These are phyloP conservation scores for Trichoderma citrinoviride DNA, from an alignment of 2,329 filamentous ascomycete genomes.

Conservation along the genomic window DNA sequence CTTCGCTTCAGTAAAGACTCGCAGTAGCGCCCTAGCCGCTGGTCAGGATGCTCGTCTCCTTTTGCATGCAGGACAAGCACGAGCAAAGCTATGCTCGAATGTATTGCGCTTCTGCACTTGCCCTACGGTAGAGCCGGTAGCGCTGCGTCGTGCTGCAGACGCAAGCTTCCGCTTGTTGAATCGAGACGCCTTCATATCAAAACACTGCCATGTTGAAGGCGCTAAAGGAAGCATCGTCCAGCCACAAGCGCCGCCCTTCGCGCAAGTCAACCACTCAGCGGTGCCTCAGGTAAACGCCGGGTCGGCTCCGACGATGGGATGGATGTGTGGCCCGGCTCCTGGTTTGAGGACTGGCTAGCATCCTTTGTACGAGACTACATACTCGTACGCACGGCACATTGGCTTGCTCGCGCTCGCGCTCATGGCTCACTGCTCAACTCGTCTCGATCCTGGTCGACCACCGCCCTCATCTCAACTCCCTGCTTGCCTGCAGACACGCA, in stretches of 20 bases:
- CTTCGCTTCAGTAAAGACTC: not conserved
- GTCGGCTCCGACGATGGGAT: constrained; percentile 17
- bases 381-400: not conserved
- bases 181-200: not conserved
- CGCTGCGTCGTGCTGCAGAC: not conserved
- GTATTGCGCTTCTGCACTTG: not conserved
- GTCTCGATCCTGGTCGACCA: not conserved
- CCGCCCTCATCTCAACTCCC: not conserved
- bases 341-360: constrained; percentile 9
- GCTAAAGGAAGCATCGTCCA: constrained; percentile 8
- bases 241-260: constrained; percentile 12
- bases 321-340: constrained; percentile 10
- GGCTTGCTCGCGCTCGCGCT: not conserved
- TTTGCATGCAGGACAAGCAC: not conserved
- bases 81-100: no score
- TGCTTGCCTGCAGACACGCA: not conserved
- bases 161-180: not conserved
- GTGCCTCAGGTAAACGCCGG: constrained; percentile 12
- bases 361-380: not conserved
- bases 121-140: not conserved
- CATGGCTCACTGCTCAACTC: not conserved
- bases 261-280: not conserved
- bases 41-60: not conserved
- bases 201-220: constrained; percentile 12
- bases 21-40: constrained; percentile 14